Evolutionary conservation across 2,329 filamentous ascomycete species (phyloP).

Genomic region (Penicillium polonicum): DNA sequence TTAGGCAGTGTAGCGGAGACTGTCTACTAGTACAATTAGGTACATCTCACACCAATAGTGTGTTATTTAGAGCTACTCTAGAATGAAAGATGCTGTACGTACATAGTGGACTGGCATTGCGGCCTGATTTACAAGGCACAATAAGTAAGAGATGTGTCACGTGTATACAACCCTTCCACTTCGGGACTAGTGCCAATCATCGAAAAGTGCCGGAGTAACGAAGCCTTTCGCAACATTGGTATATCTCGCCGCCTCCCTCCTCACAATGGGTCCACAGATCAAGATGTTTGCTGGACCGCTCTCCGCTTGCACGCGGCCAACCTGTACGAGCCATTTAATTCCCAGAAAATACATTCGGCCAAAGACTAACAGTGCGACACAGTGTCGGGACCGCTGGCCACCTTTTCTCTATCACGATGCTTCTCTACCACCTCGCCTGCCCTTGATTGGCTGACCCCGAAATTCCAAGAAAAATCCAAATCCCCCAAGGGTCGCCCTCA

Average conservation of each 20-base stretch:
- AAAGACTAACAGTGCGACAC: constrained; percentile 23
- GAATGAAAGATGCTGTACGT: not conserved
- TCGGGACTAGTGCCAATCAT: constrained; percentile 19
- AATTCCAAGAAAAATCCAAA: constrained; percentile 77
- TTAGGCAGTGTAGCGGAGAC: fast-evolving
- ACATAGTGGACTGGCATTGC: not conserved
- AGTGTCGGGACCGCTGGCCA: constrained; percentile 31
- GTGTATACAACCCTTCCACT: not conserved
- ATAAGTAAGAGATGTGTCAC: not conserved
- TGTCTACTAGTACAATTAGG: not conserved
- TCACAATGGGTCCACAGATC: constrained; percentile 37
- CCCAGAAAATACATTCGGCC: constrained; percentile 10
- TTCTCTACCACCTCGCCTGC: constrained; percentile 69
- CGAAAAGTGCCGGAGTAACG: constrained; percentile 23
- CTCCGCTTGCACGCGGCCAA: constrained; percentile 35
- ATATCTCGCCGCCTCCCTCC: constrained; percentile 8
- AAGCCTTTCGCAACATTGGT: constrained; percentile 10
- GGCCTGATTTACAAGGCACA: not conserved
- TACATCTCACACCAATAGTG: no score
- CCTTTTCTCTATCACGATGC: constrained; percentile 52
- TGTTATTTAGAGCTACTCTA: not conserved
- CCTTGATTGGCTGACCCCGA: constrained; percentile 78
- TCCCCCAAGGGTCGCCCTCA: constrained; percentile 83
- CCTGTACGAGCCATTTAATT: constrained; percentile 28
- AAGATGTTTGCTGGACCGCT: constrained; percentile 39